Conservation (phyloP, 306 rosid species). For the Dalbergia cultrata region DNA sequence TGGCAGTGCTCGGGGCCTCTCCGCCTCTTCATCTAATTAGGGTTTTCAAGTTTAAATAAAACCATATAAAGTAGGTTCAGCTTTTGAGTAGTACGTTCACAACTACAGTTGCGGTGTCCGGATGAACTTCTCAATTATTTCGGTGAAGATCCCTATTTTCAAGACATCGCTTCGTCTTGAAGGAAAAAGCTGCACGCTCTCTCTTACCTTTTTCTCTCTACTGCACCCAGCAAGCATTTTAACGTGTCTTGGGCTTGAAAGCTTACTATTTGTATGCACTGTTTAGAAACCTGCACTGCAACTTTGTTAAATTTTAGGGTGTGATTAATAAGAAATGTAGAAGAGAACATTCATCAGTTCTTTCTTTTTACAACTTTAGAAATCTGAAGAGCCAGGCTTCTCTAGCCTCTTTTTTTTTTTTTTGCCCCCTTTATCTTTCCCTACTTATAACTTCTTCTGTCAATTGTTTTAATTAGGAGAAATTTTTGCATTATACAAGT, state of each 20-base stretch:
- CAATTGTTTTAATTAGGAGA: no score
- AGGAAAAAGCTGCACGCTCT: constrained; percentile 39
- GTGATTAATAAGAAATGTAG: background rate
- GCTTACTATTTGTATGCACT: background rate
- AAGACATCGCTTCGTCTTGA: constrained; percentile 36
- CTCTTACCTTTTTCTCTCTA: background rate
- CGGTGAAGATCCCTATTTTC: constrained; percentile 50
- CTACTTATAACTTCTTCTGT: no score
- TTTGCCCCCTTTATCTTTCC: no score
- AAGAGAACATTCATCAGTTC: constrained; percentile 1
- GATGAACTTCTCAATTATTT: constrained; percentile 59
- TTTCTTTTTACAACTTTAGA: constrained; percentile 9
- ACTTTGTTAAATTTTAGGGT: background rate
- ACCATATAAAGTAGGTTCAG: constrained; percentile 38
- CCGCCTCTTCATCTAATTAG: constrained; percentile 29
- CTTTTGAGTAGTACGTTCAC: constrained; percentile 48
- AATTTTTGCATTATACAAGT: no score
- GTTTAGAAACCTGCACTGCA: background rate
- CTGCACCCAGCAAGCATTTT: constrained; percentile 9
- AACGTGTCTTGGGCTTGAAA: constrained; percentile 2
- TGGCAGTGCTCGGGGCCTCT: constrained; percentile 14
- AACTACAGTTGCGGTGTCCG: constrained; percentile 48
- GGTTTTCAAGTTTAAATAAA: constrained; percentile 39
- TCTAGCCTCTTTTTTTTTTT: background rate
- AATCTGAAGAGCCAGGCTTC: constrained; percentile 27